Base-by-base conservation (phyloP, 1,284 basidiomycete species). In the Puccinia horiana region DNA sequence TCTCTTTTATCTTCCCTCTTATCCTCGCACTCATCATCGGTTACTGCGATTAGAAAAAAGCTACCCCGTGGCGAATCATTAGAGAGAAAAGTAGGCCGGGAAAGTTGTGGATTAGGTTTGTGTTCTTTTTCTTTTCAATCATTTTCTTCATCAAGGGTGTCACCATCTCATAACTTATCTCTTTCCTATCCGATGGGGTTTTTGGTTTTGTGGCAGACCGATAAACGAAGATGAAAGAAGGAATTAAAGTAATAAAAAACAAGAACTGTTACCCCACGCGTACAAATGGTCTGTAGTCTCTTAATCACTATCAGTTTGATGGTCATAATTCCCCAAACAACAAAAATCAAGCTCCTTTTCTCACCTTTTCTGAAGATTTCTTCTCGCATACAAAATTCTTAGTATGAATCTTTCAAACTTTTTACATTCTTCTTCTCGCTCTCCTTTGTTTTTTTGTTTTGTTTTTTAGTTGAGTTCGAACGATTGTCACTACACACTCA, bases 61-160 rank as follows among this genome's bases (percentile, higher is more conserved):
- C 74, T 5, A 74, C 80, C 23, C 80, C 80, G 2, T 81, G 80
- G 80, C 56, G 70, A 52, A 81, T 81, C 32, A 75, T 81, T 5
- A 58, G 80, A 44, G 80, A 81, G 44, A 81, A 63, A 67, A 75
- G 70, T 37, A 63, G 80, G 23, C 80, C 80, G 18, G 80, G 80
- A 11, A 61, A 75, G 14, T 20, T 81, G 29, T 81, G 80, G 80
- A 74, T 81, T 23, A 73, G 70, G 80, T 81, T 26, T 18, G 63
- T 69, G n/a, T n/a, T 26, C 23, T 26, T n/a, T 20, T 2, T 44
- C 69, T 52, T 67, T 56, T 40, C 12, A 26, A 14, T 65, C 42
- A 37, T 35, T 5, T 20, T 63, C 5, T 47, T 8, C 44, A 47
- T 11, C 20, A 35, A 42, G 5, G 26, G 35, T 42, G 40, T 32